Evolutionary conservation across 2,329 filamentous ascomycete species (phyloP).

Genomic region (Cylindrodendrum hubeiense): DNA sequence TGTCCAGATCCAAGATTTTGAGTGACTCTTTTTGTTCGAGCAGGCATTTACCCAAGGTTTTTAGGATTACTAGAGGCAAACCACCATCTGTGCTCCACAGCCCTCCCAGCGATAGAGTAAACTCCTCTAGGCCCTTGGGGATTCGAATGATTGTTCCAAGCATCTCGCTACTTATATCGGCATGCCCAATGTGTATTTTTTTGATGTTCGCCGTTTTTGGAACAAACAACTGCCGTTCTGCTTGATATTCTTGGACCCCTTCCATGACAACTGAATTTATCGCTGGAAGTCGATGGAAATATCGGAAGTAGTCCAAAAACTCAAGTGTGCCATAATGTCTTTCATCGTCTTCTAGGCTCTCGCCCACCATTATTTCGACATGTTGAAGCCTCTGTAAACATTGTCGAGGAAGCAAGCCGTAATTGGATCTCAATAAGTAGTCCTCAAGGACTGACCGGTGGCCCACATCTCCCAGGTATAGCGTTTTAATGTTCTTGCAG

Average conservation of each 20-base stretch:
- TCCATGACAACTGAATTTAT: not conserved
- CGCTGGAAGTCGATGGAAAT: slow-evolving; percentile 9
- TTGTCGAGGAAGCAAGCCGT: not conserved
- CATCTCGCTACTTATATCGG: not conserved
- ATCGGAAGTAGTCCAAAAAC: slow-evolving; percentile 14
- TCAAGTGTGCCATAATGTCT: slow-evolving; percentile 1
- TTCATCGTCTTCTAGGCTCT: not conserved
- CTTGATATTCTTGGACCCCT: slow-evolving; percentile 9
- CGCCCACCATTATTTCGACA: not conserved
- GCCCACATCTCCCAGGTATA: slow-evolving; percentile 1
- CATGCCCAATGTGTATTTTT: slow-evolving; percentile 16
- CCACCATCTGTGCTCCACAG: not conserved
- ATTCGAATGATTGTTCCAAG: slow-evolving; percentile 16
- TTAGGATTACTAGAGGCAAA: not conserved
- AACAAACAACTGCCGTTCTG: slow-evolving; percentile 1
- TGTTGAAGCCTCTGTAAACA: not conserved
- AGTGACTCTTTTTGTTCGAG: slow-evolving; percentile 15
- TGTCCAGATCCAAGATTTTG: slow-evolving; percentile 12
- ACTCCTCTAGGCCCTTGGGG: slow-evolving; percentile 19
- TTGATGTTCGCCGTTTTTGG: slow-evolving; percentile 16
- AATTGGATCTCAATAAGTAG: slow-evolving; percentile 24
- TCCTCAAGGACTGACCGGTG: not conserved
- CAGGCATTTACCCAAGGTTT: not conserved
- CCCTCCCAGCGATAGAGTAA: slow-evolving; percentile 11
- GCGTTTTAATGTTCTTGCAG: slow-evolving; percentile 4